phyloP scores from a whole-genome alignment of 192 early-diverging fungal genomes.

The Cladochytrium replicatum region DNA sequence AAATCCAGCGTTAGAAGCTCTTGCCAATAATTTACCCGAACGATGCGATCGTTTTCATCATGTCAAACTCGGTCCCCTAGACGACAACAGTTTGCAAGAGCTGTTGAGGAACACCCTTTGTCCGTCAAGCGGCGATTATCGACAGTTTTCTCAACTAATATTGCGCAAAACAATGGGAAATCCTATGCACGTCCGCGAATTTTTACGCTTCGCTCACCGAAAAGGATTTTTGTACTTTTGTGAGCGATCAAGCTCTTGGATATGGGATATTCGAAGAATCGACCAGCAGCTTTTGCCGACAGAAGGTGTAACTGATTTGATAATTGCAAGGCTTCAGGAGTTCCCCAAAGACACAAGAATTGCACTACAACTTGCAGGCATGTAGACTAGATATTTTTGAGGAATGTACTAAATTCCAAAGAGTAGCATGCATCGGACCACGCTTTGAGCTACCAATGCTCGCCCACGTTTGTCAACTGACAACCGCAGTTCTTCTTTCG shows the following conservation, averaged over 20 bases:
- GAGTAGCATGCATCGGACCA: slow-evolving; percentile 22
- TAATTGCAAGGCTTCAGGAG: slow-evolving; percentile 22
- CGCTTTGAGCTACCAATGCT: slow-evolving; percentile 21
- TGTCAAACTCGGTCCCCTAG: slow-evolving; percentile 23
- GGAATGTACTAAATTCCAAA: slow-evolving; percentile 14
- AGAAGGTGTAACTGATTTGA: slow-evolving; percentile 27
- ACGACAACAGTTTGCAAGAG: slow-evolving; percentile 16
- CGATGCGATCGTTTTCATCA: neutral
- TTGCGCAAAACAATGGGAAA: slow-evolving; percentile 37
- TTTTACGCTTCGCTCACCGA: slow-evolving; percentile 24
- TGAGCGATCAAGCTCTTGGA: slow-evolving; percentile 27
- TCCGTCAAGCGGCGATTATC: slow-evolving; percentile 18
- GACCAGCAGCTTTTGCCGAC: slow-evolving; percentile 27
- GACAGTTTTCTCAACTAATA: slow-evolving; percentile 24
- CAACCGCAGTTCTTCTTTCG: no score
- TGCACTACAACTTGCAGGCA: slow-evolving; percentile 30
- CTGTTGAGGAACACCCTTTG: slow-evolving; percentile 25
- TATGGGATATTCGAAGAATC: slow-evolving; percentile 32
- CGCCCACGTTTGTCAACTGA: no score
- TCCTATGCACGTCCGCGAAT: slow-evolving; percentile 28
- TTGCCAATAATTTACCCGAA: no score
- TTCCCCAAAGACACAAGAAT: slow-evolving; percentile 19
- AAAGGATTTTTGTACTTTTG: slow-evolving; percentile 27
- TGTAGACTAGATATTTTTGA: no score
- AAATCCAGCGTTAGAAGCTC: slow-evolving; percentile 15